Conservation (phyloP, 352 stramenopile species). For the Globisporangium recalcitrans region DNA sequence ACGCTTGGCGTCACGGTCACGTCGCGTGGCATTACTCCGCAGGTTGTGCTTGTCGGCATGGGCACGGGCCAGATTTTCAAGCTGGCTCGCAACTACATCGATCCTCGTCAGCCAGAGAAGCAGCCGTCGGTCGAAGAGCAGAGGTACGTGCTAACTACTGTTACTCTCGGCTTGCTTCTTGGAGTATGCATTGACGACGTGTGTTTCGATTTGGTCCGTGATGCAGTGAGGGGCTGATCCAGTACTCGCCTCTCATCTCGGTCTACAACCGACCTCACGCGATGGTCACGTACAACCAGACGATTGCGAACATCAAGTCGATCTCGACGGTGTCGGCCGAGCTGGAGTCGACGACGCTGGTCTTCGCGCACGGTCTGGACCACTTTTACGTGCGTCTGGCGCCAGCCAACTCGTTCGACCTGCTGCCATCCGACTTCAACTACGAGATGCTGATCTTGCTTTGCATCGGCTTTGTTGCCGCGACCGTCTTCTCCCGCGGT, state of each 20-base stretch:
- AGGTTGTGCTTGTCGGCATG: slow-evolving; percentile 91
- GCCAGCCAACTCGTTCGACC: slow-evolving; percentile 93
- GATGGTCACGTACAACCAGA: slow-evolving; percentile 91
- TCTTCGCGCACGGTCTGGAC: slow-evolving; percentile 92
- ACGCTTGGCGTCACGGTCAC: slow-evolving; percentile 92
- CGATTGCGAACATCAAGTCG: slow-evolving; percentile 67
- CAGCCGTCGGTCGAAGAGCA: slow-evolving; percentile 83
- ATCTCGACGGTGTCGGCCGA: slow-evolving; percentile 75
- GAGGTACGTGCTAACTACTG: slow-evolving; percentile 20
- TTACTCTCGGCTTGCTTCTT: background rate
- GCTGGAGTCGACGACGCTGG: slow-evolving; percentile 94
- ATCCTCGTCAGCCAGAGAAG: slow-evolving; percentile 92
- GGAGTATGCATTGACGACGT: background rate
- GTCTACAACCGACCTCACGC: slow-evolving; percentile 79
- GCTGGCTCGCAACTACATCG: slow-evolving; percentile 90
- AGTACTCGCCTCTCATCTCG: slow-evolving; percentile 90
- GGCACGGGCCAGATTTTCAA: slow-evolving; percentile 91
- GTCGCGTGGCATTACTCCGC: slow-evolving; percentile 91
- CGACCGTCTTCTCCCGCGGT: slow-evolving; percentile 57
- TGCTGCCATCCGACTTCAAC: slow-evolving; percentile 95
- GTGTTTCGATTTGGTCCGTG: background rate
- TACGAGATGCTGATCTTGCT: slow-evolving; percentile 90
- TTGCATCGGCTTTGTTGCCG: slow-evolving; percentile 81
- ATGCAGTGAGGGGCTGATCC: slow-evolving; percentile 64
- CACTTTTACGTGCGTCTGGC: slow-evolving; percentile 93